Conservation (phyloP, 2,329 filamentous ascomycete species). For the Diaporthe sp. region DNA sequence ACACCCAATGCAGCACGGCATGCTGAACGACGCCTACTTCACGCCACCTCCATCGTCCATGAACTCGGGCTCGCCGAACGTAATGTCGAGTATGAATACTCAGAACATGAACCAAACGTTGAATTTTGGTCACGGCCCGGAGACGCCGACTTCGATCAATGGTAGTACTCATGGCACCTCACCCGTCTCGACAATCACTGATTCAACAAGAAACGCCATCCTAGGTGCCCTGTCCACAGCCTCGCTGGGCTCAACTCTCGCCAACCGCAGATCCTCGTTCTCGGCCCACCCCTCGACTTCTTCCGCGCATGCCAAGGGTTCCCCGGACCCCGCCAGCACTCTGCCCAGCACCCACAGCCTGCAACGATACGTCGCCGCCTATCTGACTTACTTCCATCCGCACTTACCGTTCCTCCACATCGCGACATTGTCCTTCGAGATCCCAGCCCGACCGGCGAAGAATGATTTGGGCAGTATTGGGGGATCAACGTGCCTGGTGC, state of each 20-base stretch:
- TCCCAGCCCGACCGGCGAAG: conserved; percentile 76
- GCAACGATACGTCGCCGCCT: conserved; percentile 90
- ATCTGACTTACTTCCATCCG: conserved; percentile 93
- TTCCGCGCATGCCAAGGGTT: conserved; percentile 65
- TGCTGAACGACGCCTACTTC: conserved; percentile 81
- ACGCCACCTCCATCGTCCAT: conserved; percentile 79
- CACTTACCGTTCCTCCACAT: conserved; percentile 96
- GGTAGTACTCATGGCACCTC: conserved; percentile 72
- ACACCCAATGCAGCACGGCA: conserved; percentile 79
- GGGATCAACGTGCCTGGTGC: conserved; percentile 86
- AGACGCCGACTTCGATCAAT: conserved; percentile 80
- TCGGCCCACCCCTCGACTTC: conserved; percentile 68
- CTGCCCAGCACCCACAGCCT: conserved; percentile 88
- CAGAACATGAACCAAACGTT: conserved; percentile 76
- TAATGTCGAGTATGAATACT: conserved; percentile 75
- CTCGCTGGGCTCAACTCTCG: conserved; percentile 68
- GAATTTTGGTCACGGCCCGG: conserved; percentile 75
- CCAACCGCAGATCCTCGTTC: conserved; percentile 75
- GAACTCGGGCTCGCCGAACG: conserved; percentile 79
- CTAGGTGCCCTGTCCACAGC: conserved; percentile 66
- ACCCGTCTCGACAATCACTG: conserved; percentile 75
- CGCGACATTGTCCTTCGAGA: conserved; percentile 91
- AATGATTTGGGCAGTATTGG: conserved; percentile 74
- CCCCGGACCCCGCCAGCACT: conserved; percentile 57
- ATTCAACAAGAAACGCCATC: conserved; percentile 73